Evolutionary conservation across 371 early-diverging fungal species (phyloP).

Genomic region (Apophysomyces sp.): DNA sequence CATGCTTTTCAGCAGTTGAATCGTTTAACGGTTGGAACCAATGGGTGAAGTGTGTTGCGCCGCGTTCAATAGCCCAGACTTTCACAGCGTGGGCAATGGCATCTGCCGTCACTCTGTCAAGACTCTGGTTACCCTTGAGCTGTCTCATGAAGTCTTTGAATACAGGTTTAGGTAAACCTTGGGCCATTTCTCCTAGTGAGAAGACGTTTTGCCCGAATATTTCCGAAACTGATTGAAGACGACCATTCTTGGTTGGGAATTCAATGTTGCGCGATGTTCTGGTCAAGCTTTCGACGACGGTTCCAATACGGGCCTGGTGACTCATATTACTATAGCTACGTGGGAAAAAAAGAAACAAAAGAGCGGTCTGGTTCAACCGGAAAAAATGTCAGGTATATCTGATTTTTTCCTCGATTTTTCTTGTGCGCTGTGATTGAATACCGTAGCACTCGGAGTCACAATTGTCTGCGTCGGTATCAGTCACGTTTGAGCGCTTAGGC

Average conservation of each 20-base stretch:
- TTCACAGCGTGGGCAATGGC: constrained; percentile 97
- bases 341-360: too few relatives aligned
- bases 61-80: constrained; percentile 95
- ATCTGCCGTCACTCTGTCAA: constrained; percentile 94
- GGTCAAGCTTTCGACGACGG: constrained; percentile 33
- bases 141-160: constrained; percentile 89
- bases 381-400: too few relatives aligned
- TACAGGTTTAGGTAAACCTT: constrained; percentile 92
- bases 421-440: too few relatives aligned
- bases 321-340: constrained; percentile 14
- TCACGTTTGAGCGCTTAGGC: too few relatives aligned
- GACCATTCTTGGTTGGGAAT: constrained; percentile 73
- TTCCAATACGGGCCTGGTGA: constrained; percentile 30
- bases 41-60: constrained; percentile 97
- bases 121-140: constrained; percentile 78
- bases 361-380: too few relatives aligned
- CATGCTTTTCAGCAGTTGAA: constrained; percentile 98
- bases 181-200: constrained; percentile 80
- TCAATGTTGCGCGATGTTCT: constrained; percentile 38
- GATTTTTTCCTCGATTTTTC: too few relatives aligned
- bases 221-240: constrained; percentile 79
- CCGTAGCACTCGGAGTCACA: too few relatives aligned
- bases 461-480: too few relatives aligned
- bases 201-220: constrained; percentile 93
- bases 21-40: constrained; percentile 99